These are phyloP conservation scores for Uronychia binucleata DNA, from an alignment of 73 alveolate genomes.

Conservation along the genomic window DNA sequence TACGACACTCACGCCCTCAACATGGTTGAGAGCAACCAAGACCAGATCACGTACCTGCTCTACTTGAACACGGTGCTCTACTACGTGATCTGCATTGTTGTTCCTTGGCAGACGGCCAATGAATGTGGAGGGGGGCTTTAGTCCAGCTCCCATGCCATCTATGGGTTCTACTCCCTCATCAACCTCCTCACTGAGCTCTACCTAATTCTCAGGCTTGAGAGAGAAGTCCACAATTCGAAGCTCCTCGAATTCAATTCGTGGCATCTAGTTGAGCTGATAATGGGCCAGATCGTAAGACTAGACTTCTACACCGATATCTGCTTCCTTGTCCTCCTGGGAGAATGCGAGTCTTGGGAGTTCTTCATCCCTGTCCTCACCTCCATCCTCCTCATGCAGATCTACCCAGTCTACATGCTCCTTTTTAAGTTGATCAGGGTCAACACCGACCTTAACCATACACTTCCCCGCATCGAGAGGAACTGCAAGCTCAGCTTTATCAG, in stretches of 20 bases:
- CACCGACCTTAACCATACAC: slow-evolving; percentile 2
- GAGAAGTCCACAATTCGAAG: slow-evolving; percentile 4
- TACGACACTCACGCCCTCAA: slow-evolving; percentile 10
- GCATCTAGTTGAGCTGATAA: slow-evolving; percentile 22
- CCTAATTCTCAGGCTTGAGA: background rate
- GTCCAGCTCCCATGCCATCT: slow-evolving; percentile 6
- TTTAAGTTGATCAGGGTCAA: slow-evolving; percentile 5
- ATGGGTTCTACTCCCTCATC: slow-evolving; percentile 15
- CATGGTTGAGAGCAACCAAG: background rate
- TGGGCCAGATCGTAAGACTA: slow-evolving; percentile 24
- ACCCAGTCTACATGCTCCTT: slow-evolving; percentile 25
- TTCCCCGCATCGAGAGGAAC: slow-evolving; percentile 23
- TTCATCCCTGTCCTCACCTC: slow-evolving; percentile 8
- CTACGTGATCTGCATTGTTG: slow-evolving; percentile 2
- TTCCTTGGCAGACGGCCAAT: background rate
- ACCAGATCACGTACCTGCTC: background rate
- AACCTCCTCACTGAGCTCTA: slow-evolving; percentile 6
- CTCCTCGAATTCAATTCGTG: slow-evolving; percentile 5
- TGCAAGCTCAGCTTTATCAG: slow-evolving; percentile 34
- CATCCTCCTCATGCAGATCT: slow-evolving; percentile 1
- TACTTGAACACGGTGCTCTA: slow-evolving; percentile 5
- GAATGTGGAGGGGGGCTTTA: slow-evolving; percentile 20
- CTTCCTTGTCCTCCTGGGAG: slow-evolving; percentile 8
- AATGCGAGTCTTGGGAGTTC: background rate
- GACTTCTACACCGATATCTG: slow-evolving; percentile 24